Base-by-base conservation (phyloP, 345 rosid species). In the Erysimum cheiranthoides region DNA sequence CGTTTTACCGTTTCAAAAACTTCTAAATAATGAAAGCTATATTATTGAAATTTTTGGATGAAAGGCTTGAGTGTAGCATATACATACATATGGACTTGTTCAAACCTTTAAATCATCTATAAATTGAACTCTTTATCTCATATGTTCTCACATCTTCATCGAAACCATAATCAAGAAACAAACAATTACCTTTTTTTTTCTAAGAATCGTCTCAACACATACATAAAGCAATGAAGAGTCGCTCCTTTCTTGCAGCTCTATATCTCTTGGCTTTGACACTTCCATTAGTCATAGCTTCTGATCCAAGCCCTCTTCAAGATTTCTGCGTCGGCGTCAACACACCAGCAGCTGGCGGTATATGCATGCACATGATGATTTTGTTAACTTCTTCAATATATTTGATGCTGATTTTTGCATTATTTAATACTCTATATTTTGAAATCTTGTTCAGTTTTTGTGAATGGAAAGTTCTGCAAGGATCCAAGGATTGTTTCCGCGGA, bases 381-480 rank as follows among this genome's bases (percentile, higher is more conserved):
- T 6, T 16, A 49, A 28, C 2, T 50, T 71, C 4, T 16, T 60
- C 12, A 47, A 25, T 10, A 71, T 35, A 38, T 5, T 11, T 10
- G 10, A 25, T 25, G 27, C 25, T 57, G 34, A 17, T 11, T 50
- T 36, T 3, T 21, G 35, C 57, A 32, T 13, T 21, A 70, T 21
- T 42, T 72, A 7, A 61, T 28, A 16, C 43, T 31, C 35, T n/a
- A 6, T 56, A 0, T 30, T 28, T 17, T 4, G 1, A 39, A 61
- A 50, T 34, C 7, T 5, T 72, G 18, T 50, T 16, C 10, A 73
- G 76, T 73, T 25, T 73, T 73, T 73, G 76, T 73, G 32, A 73
- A 73, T 47, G 75, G 75, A 16, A 71, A 71, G 68, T 64, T 83
- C 60, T 71, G 75, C 60, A 71, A 71, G 36, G 76, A 73, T 52